Conservation (phyloP, 1,284 basidiomycete species). For the Volvariella volvacea region DNA sequence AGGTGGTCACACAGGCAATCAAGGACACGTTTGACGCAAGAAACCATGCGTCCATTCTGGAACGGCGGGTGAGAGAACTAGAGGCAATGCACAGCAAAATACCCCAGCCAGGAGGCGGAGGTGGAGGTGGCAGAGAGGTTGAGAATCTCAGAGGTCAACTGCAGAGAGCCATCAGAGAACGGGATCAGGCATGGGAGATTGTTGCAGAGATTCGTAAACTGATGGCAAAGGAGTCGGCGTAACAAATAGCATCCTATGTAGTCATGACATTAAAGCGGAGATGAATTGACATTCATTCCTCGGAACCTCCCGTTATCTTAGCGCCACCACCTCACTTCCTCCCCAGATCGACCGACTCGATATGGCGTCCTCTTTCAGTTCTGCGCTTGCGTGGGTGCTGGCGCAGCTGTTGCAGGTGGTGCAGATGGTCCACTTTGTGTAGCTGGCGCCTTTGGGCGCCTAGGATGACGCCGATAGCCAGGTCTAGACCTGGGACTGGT, state of each 20-base stretch:
- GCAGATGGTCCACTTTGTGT: too few relatives aligned
- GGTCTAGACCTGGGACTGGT: not conserved
- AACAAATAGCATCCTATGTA: too few relatives aligned
- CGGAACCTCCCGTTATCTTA: too few relatives aligned
- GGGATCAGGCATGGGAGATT: not conserved
- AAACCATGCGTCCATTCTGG: constrained; percentile 3
- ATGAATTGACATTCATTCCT: too few relatives aligned
- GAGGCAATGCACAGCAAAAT: not conserved
- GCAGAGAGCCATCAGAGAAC: not conserved
- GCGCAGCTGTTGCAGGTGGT: too few relatives aligned
- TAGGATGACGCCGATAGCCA: not conserved
- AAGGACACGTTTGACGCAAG: constrained; percentile 14
- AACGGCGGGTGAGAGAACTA: constrained; percentile 3
- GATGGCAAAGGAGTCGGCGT: too few relatives aligned
- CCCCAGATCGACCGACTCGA: too few relatives aligned
- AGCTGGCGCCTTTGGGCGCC: not conserved
- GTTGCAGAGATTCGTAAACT: not conserved
- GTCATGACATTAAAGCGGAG: too few relatives aligned
- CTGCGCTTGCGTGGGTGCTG: too few relatives aligned
- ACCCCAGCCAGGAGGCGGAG: too few relatives aligned
- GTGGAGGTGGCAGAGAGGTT: not conserved
- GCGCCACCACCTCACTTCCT: too few relatives aligned
- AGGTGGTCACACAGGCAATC: constrained; percentile 13
- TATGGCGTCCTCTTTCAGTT: too few relatives aligned
- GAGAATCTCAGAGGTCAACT: not conserved